Evolutionary conservation across 1,284 basidiomycete genomes (phyloP), one percentile per base, ranked within the genome.

Genomic region (Sphaerobolus stellatus): DNA sequence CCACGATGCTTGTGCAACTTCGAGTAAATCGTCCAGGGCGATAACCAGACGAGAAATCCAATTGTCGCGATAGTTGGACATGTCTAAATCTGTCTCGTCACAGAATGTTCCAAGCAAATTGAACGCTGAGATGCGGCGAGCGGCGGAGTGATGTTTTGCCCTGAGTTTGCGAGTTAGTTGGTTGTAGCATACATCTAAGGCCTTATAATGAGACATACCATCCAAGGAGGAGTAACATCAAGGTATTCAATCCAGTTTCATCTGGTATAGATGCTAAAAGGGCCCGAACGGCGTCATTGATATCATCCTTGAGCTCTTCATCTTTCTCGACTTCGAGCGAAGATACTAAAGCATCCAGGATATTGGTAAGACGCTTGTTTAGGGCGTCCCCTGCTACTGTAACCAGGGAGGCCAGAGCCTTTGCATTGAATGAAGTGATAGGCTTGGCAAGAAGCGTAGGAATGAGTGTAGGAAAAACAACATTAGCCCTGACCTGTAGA

Each of bases 381-480:
- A 99, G 76, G 0, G 96, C 92, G 46, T 81, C 80, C 7, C 96
- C 96, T 34, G 97, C 96, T 6, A 98, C 96, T 4, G 90, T 90
- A 16, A 98, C 94, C 38, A 99, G 79, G 0, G 93, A 88, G 2
- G 88, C 88, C 11, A 99, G 75, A 3, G 96, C 96, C 18, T 88
- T 84, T n/a, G 92, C 93, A 67, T 99, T 98, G 85, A 98, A 98
- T 3, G 90, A 85, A 2, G 92, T 88, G 82, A 99, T 95, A 0
- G 96, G 96, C 33, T 83, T 83, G 5, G 88, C 84, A 34, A 92
- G 94, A 59, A 99, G 79, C 5, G 94, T 95, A 0, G 96, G 97
- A 49, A 99, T 92, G 52, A 99, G 77, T n/a, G 97, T 91, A 0
- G 97, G 97, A 90, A 99, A 98, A 48, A 99, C 95, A 13, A 91